Base-by-base conservation (phyloP, 768 basidiomycete species). In the Xerocomellus intermedius region DNA sequence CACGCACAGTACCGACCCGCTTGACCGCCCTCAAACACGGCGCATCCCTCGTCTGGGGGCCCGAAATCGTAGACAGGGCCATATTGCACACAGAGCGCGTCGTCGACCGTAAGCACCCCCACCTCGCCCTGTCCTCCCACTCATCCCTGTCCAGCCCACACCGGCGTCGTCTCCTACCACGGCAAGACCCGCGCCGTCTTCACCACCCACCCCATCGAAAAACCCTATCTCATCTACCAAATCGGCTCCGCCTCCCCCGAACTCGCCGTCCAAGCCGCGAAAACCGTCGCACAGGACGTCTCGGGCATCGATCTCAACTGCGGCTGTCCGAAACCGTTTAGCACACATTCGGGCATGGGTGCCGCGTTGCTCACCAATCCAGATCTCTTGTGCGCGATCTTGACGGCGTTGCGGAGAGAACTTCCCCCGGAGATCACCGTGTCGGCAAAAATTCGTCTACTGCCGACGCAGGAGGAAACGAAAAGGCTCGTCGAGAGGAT, bases 241-340 rank as follows among this genome's bases (percentile, higher is more conserved):
- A 88, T 98, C 56, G 96, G 97, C 39, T 90, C 93, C 19, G 79
- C 95, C 8, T 82, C 90, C 65, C 95, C 95, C 4, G 86, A 88
- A 17, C 82, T 95, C 50, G 97, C 97, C 10, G 91, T 97, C 3
- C 81, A 94, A 74, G 96, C 97, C 2, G 94, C 97, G 5, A 84
- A 86, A 64, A 82, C 79, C 0, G 91, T 99, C 37, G 79, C 86
- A 73, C 75, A 89, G 33, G 97, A 99, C 64, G 86, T 99, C 30
- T 86, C 94, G 0, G 97, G 95, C 19, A 79, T 99, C 64, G 97
- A 98, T 69, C 86, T 99, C 56, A 98, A 98, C 70, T 98, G 97
- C 66, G 97, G 96, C 0, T 99, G 96, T 67, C 95, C 95, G 0
- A 96, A 96, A 64, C 91, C 94, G 0, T 98, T 98, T 72, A 96